phyloP scores from a whole-genome alignment of 179 eudicot species.

The Beta lomatogona region DNA sequence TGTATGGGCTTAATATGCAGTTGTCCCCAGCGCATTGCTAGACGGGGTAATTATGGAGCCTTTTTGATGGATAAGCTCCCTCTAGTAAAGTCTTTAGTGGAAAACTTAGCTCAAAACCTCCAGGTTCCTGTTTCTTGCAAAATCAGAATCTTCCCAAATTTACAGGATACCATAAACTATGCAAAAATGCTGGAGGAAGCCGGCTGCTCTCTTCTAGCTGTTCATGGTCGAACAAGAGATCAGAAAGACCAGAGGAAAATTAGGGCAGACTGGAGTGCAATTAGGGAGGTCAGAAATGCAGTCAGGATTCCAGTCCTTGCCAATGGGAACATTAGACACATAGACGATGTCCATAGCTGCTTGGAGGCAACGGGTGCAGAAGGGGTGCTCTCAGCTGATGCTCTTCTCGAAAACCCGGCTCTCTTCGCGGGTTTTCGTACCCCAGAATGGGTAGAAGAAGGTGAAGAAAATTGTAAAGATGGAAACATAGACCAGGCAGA shows the following conservation, averaged over 20 bases:
- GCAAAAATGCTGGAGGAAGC: slow-evolving; percentile 98
- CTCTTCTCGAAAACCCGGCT: slow-evolving; percentile 96
- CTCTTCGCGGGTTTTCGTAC: slow-evolving; percentile 85
- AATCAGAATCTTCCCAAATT: slow-evolving; percentile 81
- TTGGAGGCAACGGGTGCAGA: slow-evolving; percentile 75
- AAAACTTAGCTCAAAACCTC: slow-evolving; percentile 74
- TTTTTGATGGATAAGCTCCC: slow-evolving; percentile 97
- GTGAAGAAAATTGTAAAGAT: slow-evolving; percentile 36
- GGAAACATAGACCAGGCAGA: slow-evolving; percentile 71
- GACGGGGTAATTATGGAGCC: slow-evolving; percentile 91
- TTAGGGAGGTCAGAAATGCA: slow-evolving; percentile 69
- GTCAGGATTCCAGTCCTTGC: slow-evolving; percentile 89
- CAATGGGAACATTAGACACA: slow-evolving; percentile 85
- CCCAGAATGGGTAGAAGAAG: slow-evolving; percentile 60
- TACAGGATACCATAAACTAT: slow-evolving; percentile 74
- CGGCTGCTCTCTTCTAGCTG: slow-evolving; percentile 94
- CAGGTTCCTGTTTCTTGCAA: slow-evolving; percentile 95
- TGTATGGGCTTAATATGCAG: slow-evolving; percentile 42
- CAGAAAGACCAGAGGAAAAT: slow-evolving; percentile 90
- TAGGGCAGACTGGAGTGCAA: slow-evolving; percentile 79
- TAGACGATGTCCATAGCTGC: slow-evolving; percentile 79
- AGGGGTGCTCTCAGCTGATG: slow-evolving; percentile 95
- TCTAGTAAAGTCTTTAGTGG: slow-evolving; percentile 77
- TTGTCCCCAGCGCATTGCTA: slow-evolving; percentile 97
- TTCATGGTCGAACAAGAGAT: slow-evolving; percentile 97